phyloP scores from a whole-genome alignment of 2,329 filamentous ascomycete species.

The Diplocarpon mali region DNA sequence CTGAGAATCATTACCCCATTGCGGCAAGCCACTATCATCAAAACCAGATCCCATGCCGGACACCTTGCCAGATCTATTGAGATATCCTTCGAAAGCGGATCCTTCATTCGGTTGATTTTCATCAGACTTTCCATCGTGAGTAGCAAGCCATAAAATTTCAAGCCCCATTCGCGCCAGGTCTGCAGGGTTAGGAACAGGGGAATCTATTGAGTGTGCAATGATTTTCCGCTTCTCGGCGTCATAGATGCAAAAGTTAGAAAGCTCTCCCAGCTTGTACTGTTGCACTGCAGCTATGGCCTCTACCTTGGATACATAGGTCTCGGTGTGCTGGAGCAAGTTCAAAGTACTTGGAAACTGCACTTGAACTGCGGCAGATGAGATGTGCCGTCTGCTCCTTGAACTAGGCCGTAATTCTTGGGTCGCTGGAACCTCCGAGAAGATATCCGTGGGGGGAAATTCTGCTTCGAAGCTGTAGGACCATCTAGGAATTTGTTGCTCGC shows the following conservation, averaged over 20 bases:
- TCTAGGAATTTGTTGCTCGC: neutral
- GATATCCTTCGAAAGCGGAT: no score
- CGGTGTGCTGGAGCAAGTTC: slow-evolving; percentile 1
- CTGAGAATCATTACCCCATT: no score
- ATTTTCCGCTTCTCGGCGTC: slow-evolving; percentile 5
- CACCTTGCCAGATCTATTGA: no score
- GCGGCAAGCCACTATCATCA: no score
- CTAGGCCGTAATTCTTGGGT: neutral
- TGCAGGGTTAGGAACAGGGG: slow-evolving; percentile 6
- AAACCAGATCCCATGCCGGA: no score
- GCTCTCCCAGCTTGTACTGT: slow-evolving; percentile 11
- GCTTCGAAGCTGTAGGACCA: no score
- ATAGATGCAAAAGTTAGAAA: slow-evolving; percentile 15
- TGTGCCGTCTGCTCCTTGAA: neutral
- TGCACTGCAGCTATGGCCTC: slow-evolving; percentile 14
- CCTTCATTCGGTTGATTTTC: no score
- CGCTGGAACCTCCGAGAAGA: no score
- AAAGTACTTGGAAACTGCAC: slow-evolving; percentile 14
- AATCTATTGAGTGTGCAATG: slow-evolving; percentile 7
- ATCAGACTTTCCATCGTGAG: no score
- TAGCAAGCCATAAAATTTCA: neutral
- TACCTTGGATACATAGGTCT: slow-evolving; percentile 8
- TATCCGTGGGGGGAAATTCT: no score
- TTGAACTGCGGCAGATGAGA: neutral
- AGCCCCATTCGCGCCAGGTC: slow-evolving; percentile 5